phyloP scores from a whole-genome alignment of 768 basidiomycete genomes.

The Tylopilus felleus region DNA sequence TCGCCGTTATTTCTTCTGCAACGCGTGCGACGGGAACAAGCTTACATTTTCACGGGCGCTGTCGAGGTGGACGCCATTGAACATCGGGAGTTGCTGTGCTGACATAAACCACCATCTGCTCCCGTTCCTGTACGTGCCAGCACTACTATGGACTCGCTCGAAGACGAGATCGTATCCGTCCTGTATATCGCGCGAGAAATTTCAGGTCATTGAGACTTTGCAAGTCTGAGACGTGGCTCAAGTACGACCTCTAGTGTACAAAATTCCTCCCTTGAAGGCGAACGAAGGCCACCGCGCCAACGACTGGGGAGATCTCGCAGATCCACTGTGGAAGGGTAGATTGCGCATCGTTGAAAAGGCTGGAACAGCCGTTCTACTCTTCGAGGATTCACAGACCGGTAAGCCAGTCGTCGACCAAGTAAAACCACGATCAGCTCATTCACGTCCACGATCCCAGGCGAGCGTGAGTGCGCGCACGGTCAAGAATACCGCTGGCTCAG shows the following conservation, averaged over 20 bases:
- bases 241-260: slow-evolving; percentile 62
- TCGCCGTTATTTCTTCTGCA: slow-evolving; percentile 4
- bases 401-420: slow-evolving; percentile 23
- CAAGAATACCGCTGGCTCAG: slow-evolving; percentile 7
- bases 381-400: slow-evolving; percentile 84
- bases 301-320: slow-evolving; percentile 85
- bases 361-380: slow-evolving; percentile 60
- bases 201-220: slow-evolving; percentile 56
- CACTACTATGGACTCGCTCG: slow-evolving; percentile 48
- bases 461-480: slow-evolving; percentile 48
- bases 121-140: no score
- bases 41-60: slow-evolving; percentile 33
- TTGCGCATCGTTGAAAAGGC: slow-evolving; percentile 81
- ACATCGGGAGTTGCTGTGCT: slow-evolving; percentile 4
- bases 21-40: not conserved
- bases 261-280: slow-evolving; percentile 81
- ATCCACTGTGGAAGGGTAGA: slow-evolving; percentile 89
- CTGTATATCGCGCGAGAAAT: slow-evolving; percentile 89
- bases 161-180: slow-evolving; percentile 86
- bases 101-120: slow-evolving; percentile 21
- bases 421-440: slow-evolving; percentile 3
- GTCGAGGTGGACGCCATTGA: slow-evolving; percentile 25
- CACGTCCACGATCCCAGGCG: slow-evolving; percentile 41
- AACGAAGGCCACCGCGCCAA: slow-evolving; percentile 90
- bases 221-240: slow-evolving; percentile 16